phyloP scores from a whole-genome alignment of 2,329 filamentous ascomycete genomes.

The Lecanicillium sp. region DNA sequence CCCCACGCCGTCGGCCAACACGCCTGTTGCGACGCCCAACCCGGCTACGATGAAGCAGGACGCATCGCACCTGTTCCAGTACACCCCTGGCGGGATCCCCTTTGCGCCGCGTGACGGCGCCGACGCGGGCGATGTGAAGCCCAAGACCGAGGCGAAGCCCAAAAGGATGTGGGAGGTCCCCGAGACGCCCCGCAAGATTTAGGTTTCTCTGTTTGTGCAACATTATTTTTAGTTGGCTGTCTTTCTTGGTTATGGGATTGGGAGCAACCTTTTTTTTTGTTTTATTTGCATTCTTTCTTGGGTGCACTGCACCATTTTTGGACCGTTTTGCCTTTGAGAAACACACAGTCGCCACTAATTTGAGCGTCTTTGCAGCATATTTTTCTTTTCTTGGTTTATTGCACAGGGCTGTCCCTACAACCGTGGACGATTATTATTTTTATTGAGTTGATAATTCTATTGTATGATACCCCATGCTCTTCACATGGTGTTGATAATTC shows the following conservation, averaged over 20 bases:
- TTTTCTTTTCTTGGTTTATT: no score
- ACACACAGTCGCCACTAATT: no score
- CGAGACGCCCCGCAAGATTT: slow-evolving; percentile 25
- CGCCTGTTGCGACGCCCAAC: slow-evolving; percentile 28
- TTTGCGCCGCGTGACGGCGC: slow-evolving; percentile 32
- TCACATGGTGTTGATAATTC: slow-evolving; percentile 16
- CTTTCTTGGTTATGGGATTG: background rate
- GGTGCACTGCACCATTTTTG: no score
- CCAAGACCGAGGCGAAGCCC: background rate
- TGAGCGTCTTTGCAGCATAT: no score
- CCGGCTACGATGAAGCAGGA: slow-evolving; percentile 28
- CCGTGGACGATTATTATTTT: slow-evolving; percentile 11
- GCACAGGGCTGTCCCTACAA: no score
- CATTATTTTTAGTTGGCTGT: background rate
- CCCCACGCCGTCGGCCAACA: slow-evolving; percentile 28
- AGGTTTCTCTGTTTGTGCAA: background rate
- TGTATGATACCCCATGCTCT: slow-evolving; percentile 22
- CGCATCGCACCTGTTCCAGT: slow-evolving; percentile 25
- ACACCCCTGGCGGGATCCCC: slow-evolving; percentile 41
- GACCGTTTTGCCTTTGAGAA: no score
- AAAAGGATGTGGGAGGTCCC: slow-evolving; percentile 19
- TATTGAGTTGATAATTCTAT: no score
- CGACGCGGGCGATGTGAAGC: background rate
- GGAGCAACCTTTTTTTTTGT: no score
- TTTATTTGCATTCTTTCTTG: no score